A percentile compares a stretch with the other conserved stretches of the same genome.
Conservation (phyloP, 208 protist species). For the Trypanosoma caninum region DNA sequence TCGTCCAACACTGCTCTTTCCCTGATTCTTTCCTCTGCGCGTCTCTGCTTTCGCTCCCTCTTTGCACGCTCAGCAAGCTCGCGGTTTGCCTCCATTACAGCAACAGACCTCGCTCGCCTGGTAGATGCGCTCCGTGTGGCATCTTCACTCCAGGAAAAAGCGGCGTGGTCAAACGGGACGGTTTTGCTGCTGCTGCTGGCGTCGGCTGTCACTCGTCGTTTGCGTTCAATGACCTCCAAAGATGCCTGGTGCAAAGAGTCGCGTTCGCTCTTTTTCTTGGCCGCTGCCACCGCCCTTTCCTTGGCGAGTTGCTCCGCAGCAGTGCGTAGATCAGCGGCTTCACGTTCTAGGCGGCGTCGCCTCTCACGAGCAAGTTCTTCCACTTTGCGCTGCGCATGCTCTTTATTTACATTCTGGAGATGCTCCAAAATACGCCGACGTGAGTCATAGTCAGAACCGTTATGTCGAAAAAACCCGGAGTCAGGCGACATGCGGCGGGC, state of each 20-base stretch:
- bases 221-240: background rate
- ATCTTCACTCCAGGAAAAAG: slow-evolving; percentile 14
- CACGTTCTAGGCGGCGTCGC: slow-evolving; percentile 11
- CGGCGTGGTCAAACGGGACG: background rate
- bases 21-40: background rate
- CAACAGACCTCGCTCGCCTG: slow-evolving; percentile 9
- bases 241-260: slow-evolving; percentile 5
- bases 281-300: background rate
- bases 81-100: slow-evolving; percentile 13
- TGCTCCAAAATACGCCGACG: slow-evolving; percentile 35
- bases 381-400: slow-evolving; percentile 41
- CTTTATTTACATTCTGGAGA: slow-evolving; percentile 43
- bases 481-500: background rate
- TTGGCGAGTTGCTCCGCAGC: slow-evolving; percentile 16
- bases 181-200: too few species aligned
- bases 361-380: slow-evolving; percentile 35
- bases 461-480: background rate
- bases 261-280: slow-evolving; percentile 7
- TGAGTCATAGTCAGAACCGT: background rate
- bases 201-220: slow-evolving; percentile 6
- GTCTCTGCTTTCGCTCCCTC: slow-evolving; percentile 3
- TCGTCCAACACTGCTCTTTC: background rate
- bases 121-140: background rate
- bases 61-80: slow-evolving; percentile 11
- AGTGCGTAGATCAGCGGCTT: slow-evolving; percentile 16